Percentiles rank a stretch among this genome's conserved stretches.
These are phyloP conservation scores for Ilex asprella DNA, from an alignment of 257 asterid species.

Conservation along the genomic window DNA sequence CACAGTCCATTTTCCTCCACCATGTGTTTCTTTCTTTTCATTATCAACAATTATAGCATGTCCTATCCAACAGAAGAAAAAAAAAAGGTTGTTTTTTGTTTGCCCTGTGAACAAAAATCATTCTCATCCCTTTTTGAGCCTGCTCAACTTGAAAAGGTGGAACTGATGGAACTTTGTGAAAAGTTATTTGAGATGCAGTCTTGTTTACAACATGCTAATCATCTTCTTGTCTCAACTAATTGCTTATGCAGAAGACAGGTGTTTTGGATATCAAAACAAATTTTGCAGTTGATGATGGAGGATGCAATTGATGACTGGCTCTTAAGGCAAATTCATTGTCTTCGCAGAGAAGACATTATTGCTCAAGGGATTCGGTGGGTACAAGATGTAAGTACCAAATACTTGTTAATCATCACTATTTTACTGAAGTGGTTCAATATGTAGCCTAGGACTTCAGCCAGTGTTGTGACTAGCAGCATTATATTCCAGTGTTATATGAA, in stretches of 20 bases:
- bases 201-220: not conserved
- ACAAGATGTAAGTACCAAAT: conserved; percentile 59
- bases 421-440: no score
- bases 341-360: conserved; percentile 76
- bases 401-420: no score
- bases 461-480: no score
- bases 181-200: not conserved
- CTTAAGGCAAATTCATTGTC: conserved; percentile 81
- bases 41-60: no score
- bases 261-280: conserved; percentile 98
- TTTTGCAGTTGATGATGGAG: conserved; percentile 96
- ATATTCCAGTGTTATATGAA: no score
- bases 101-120: no score
- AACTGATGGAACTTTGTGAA: not conserved
- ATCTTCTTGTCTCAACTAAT: not conserved
- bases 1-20: no score
- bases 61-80: no score
- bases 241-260: conserved; percentile 78
- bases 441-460: no score
- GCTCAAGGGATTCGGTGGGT: conserved; percentile 86
- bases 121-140: no score
- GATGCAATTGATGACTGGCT: conserved; percentile 99
- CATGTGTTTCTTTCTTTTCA: no score
- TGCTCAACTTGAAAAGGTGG: not conserved
- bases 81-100: no score